These are phyloP conservation scores for Sambucus nigra DNA, from an alignment of 129 eudicot species.

Conservation along the genomic window DNA sequence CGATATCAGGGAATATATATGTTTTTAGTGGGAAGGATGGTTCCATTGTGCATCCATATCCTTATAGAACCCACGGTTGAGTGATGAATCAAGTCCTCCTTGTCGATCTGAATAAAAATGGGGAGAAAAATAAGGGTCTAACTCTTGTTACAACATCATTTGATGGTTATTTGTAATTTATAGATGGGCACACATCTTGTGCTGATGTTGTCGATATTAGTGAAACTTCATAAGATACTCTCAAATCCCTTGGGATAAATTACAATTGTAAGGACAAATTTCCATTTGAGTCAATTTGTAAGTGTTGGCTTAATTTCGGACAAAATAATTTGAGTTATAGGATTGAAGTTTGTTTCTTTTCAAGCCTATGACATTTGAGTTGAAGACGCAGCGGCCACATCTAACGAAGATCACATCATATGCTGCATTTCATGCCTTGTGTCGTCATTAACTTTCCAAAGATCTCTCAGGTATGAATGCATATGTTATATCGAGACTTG, in stretches of 20 bases:
- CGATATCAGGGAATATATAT: conserved; percentile 85
- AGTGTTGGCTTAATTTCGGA: too few relatives aligned
- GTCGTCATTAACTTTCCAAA: too few relatives aligned
- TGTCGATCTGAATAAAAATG: conserved; percentile 76
- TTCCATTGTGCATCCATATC: conserved; percentile 67
- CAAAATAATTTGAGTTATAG: too few relatives aligned
- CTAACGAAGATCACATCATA: too few relatives aligned
- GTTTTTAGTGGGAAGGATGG: conserved; percentile 95
- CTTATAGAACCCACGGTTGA: conserved; percentile 99
- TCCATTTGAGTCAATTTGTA: too few relatives aligned
- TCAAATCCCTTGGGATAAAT: conserved; percentile 1
- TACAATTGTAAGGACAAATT: too few relatives aligned
- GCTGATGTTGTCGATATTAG: conserved; percentile 99
- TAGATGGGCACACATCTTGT: conserved; percentile 94
- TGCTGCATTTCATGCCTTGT: too few relatives aligned
- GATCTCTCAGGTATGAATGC: too few relatives aligned
- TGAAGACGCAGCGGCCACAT: too few relatives aligned
- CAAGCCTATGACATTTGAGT: too few relatives aligned
- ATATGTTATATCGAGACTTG: too few relatives aligned
- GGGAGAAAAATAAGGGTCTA: conserved; percentile 88
- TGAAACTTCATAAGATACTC: conserved; percentile 82
- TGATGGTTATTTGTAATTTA: conserved; percentile 93
- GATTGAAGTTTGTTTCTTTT: too few relatives aligned
- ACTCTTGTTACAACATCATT: conserved; percentile 84
- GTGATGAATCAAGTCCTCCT: conserved; percentile 89